These are phyloP conservation scores for Solanum arcanum DNA, from an alignment of 257 asterid genomes.

Conservation along the genomic window DNA sequence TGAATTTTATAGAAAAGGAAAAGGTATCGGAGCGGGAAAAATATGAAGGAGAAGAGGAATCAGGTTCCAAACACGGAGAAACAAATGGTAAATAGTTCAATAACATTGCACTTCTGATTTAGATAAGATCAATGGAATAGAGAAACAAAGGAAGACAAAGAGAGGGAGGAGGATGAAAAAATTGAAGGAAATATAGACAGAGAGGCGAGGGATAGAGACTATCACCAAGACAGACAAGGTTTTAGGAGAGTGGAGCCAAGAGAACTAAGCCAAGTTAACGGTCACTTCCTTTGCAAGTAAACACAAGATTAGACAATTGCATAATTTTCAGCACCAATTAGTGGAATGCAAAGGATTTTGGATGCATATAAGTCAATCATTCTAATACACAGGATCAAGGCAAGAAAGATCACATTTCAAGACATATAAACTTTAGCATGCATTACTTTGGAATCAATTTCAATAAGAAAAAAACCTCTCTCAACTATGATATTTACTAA, in stretches of 20 bases:
- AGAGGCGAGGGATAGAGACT: neutral
- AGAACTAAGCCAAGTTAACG: neutral
- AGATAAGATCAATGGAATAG: too few relatives aligned
- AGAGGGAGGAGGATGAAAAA: neutral
- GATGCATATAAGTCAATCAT: neutral
- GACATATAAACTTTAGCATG: neutral
- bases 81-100: too few relatives aligned
- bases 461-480: neutral
- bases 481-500: neutral
- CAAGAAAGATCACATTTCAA: too few relatives aligned
- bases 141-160: too few relatives aligned
- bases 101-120: too few relatives aligned
- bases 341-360: neutral
- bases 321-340: neutral
- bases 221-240: neutral
- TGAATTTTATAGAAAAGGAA: neutral
- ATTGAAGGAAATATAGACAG: neutral
- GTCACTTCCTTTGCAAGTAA: neutral
- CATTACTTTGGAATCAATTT: neutral
- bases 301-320: too few relatives aligned
- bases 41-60: too few relatives aligned
- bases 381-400: neutral
- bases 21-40: neutral
- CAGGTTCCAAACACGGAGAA: too few relatives aligned
- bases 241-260: too few relatives aligned